phyloP scores from a whole-genome alignment of 768 basidiomycete species.

The Termitomyces sp. region DNA sequence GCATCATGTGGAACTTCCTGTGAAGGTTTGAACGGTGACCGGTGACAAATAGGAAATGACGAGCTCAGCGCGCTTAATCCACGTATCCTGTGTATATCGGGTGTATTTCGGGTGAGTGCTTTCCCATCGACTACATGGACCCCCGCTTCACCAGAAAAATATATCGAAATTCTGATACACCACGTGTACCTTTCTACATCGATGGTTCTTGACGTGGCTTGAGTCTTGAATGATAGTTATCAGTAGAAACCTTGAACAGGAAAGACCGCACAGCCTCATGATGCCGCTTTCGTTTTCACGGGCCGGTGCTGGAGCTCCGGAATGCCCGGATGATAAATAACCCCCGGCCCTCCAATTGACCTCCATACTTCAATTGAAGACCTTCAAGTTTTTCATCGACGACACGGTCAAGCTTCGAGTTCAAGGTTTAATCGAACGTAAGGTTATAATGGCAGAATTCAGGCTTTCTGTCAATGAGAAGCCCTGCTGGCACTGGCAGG shows the following conservation, averaged over 20 bases:
- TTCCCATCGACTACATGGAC: neutral
- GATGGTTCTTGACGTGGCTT: neutral
- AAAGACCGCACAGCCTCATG: neutral
- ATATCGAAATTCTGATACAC: neutral
- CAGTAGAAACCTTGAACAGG: neutral
- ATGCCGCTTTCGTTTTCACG: no score
- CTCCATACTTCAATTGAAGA: no score
- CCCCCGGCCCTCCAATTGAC: no score
- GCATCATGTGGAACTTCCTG: slow-evolving; percentile 9
- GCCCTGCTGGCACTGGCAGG: no score
- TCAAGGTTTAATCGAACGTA: no score
- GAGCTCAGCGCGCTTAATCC: neutral
- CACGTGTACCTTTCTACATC: neutral
- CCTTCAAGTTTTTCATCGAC: no score
- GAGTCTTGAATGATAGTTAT: neutral
- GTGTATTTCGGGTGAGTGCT: neutral
- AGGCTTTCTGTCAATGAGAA: no score
- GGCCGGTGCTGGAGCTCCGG: no score
- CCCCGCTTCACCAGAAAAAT: neutral
- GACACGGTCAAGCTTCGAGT: no score
- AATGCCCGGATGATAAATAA: no score
- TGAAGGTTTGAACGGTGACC: slow-evolving; percentile 6
- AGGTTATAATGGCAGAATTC: no score
- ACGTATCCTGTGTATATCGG: neutral
- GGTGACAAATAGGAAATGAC: slow-evolving; percentile 12